A percentile compares a stretch with the other conserved stretches of the same genome.
phyloP scores from a whole-genome alignment of 108 stramenopile species.

The Nannochloropsis granulata region DNA sequence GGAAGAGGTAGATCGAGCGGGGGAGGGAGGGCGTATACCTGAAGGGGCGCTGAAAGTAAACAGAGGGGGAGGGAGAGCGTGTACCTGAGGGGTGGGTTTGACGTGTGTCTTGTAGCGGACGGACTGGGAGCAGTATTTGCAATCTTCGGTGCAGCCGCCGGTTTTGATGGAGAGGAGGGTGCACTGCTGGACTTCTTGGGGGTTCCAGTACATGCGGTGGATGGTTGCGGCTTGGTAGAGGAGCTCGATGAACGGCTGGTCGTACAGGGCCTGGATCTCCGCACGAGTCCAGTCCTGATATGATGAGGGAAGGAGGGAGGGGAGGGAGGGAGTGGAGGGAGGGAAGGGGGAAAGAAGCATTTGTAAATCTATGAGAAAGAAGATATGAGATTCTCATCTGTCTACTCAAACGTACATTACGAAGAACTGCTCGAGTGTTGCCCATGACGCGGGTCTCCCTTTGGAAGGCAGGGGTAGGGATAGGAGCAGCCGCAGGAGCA shows the following conservation, averaged over 20 bases:
- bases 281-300: conserved; percentile 72
- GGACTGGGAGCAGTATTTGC: conserved; percentile 84
- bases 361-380: no score
- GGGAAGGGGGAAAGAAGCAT: no score
- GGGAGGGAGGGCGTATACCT: background rate
- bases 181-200: conserved; percentile 89
- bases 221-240: conserved; percentile 80
- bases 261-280: conserved; percentile 75
- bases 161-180: conserved; percentile 92
- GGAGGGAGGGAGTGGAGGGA: no score
- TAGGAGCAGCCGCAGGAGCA: no score
- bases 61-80: conserved; percentile 22
- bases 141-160: conserved; percentile 95
- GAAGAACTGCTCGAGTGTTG: no score
- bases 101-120: conserved; percentile 90
- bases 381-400: no score
- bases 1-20: background rate
- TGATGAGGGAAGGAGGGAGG: no score
- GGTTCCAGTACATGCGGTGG: conserved; percentile 94
- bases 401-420: no score
- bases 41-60: background rate
- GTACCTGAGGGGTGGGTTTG: conserved; percentile 94
- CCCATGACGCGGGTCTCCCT: no score
- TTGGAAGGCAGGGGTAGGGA: no score
- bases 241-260: conserved; percentile 81